Evolutionary conservation across 75 land plant species (phyloP).

Genomic region (Gnetum montanum): DNA sequence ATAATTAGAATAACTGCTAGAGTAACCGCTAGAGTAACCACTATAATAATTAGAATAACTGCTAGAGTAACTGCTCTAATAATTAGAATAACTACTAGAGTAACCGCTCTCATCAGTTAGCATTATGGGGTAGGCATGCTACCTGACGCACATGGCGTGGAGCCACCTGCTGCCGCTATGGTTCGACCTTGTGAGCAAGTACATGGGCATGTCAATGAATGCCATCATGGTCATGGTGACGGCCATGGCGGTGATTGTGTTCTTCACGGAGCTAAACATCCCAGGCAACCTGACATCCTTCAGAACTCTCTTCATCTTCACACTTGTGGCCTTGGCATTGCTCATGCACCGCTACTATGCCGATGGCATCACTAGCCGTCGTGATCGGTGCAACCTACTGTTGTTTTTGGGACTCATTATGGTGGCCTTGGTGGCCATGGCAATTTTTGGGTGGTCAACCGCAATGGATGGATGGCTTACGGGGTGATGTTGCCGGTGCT

Average conservation of each 20-base stretch:
- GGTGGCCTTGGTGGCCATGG: slow-evolving; percentile 43
- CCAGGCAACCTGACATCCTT: slow-evolving; percentile 68
- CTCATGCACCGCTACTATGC: slow-evolving; percentile 73
- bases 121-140: slow-evolving; percentile 72
- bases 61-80: too few relatives aligned
- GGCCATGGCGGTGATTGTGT: slow-evolving; percentile 44
- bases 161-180: slow-evolving; percentile 81
- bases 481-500: slow-evolving; percentile 38
- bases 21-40: too few relatives aligned
- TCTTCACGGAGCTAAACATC: slow-evolving; percentile 60
- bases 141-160: slow-evolving; percentile 82
- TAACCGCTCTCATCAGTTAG: too few relatives aligned
- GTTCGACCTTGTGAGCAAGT: slow-evolving; percentile 43
- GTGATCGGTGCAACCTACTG: slow-evolving; percentile 25
- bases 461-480: slow-evolving; percentile 52
- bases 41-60: too few relatives aligned
- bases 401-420: slow-evolving; percentile 30
- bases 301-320: slow-evolving; percentile 77
- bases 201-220: slow-evolving; percentile 62
- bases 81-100: too few relatives aligned
- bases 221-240: slow-evolving; percentile 56
- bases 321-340: slow-evolving; percentile 61
- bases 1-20: too few relatives aligned
- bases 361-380: slow-evolving; percentile 22
- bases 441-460: slow-evolving; percentile 53